These are phyloP conservation scores for Rheum nobile DNA, from an alignment of 148 eudicot genomes.

Conservation along the genomic window DNA sequence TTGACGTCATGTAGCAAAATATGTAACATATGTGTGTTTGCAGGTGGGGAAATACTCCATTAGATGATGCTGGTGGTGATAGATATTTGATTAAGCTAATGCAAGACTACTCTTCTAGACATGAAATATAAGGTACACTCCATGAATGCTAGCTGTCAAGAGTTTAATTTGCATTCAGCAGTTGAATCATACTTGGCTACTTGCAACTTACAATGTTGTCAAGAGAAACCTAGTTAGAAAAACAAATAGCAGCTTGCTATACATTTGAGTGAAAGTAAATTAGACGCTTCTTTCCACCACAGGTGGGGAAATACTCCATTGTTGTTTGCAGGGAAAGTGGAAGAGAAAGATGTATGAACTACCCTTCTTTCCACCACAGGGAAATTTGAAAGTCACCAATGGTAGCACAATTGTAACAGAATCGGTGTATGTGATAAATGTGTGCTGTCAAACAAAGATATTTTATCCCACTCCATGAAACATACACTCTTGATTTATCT, in stretches of 20 bases:
- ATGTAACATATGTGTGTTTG: neutral
- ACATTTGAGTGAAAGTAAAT: neutral
- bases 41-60: slow-evolving; percentile 69
- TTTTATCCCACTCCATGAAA: no score
- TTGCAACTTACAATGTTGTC: no score
- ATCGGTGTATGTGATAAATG: no score
- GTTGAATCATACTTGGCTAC: no score
- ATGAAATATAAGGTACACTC: slow-evolving; percentile 1
- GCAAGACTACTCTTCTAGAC: slow-evolving; percentile 18
- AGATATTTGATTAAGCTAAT: slow-evolving; percentile 48
- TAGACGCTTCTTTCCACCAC: no score
- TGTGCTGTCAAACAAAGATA: no score
- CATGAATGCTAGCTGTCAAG: neutral
- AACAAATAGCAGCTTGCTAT: neutral
- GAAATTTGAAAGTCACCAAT: neutral
- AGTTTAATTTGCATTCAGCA: neutral
- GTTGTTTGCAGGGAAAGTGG: neutral
- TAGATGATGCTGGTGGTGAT: slow-evolving; percentile 56
- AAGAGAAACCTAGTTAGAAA: no score
- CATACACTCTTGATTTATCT: no score
- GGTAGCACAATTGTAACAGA: no score
- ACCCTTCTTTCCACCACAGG: neutral
- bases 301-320: no score
- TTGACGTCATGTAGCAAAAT: neutral
- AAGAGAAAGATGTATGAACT: neutral